Conservation (phyloP, 306 rosid species). For the Cucurbita ficifolia region DNA sequence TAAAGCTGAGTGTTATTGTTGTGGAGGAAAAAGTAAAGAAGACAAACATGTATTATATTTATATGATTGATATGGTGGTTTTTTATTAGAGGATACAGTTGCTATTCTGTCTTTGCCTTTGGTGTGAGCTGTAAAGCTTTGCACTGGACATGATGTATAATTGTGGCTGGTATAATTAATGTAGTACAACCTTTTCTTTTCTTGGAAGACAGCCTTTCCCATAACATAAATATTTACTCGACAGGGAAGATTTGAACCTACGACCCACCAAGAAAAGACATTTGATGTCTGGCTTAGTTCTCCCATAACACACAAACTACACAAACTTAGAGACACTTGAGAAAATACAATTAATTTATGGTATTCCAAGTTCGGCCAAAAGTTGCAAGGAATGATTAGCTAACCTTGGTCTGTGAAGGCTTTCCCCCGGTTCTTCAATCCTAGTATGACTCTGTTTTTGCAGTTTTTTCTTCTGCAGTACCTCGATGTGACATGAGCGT, state of each 20-base stretch:
- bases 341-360: not conserved
- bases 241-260: not conserved
- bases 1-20: conserved; percentile 7
- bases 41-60: conserved; percentile 7
- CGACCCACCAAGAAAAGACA: not conserved
- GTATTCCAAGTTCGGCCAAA: not conserved
- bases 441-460: too few relatives aligned
- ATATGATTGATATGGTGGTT: conserved; percentile 8
- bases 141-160: conserved; percentile 5
- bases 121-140: conserved; percentile 11
- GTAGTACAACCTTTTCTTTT: conserved; percentile 1
- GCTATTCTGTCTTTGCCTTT: conserved; percentile 1
- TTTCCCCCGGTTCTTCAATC: too few relatives aligned
- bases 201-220: not conserved
- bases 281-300: not conserved
- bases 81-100: conserved; percentile 1
- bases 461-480: too few relatives aligned
- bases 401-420: too few relatives aligned
- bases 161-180: conserved; percentile 9
- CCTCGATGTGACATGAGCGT: too few relatives aligned
- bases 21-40: not conserved
- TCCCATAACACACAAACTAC: not conserved
- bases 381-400: not conserved
- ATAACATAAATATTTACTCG: not conserved
- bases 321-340: not conserved